Conservation (phyloP, 2,329 filamentous ascomycete species). For the Paraconiothyrium brasiliense region DNA sequence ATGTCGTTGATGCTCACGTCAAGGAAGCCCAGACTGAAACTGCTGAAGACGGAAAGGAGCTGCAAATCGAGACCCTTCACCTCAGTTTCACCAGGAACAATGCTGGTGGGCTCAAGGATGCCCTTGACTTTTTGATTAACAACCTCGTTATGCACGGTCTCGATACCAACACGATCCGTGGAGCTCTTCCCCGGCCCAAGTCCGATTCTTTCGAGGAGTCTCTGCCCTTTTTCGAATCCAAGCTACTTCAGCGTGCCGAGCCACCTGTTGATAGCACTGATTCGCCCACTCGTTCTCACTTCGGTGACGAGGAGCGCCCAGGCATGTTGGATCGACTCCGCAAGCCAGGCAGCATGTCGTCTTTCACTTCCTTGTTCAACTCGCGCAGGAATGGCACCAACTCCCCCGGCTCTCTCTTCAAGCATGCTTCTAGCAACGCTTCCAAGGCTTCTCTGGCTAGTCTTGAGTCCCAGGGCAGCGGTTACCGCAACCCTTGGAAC, state of each 20-base stretch:
- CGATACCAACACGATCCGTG: slow-evolving; percentile 84
- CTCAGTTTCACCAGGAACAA: slow-evolving; percentile 91
- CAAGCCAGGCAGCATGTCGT: slow-evolving; percentile 93
- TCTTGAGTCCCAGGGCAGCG: slow-evolving; percentile 93
- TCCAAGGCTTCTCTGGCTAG: slow-evolving; percentile 96
- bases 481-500: slow-evolving; percentile 97
- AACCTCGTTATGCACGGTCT: slow-evolving; percentile 87
- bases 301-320: slow-evolving; percentile 84
- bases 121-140: slow-evolving; percentile 91
- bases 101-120: slow-evolving; percentile 91
- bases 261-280: slow-evolving; percentile 78
- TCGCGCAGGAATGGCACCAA: slow-evolving; percentile 93
- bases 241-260: slow-evolving; percentile 91
- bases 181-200: slow-evolving; percentile 96
- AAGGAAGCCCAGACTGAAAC: slow-evolving; percentile 60
- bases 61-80: slow-evolving; percentile 56
- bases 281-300: slow-evolving; percentile 85
- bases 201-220: slow-evolving; percentile 99
- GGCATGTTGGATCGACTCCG: slow-evolving; percentile 87
- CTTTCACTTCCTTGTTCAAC: slow-evolving; percentile 94
- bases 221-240: slow-evolving; percentile 95
- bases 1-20: slow-evolving; percentile 87
- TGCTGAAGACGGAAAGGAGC: slow-evolving; percentile 50
- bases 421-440: slow-evolving; percentile 82
- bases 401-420: slow-evolving; percentile 82